Conservation (phyloP, 1,139 yeast species). For the Wickerhamiella infanticola region DNA sequence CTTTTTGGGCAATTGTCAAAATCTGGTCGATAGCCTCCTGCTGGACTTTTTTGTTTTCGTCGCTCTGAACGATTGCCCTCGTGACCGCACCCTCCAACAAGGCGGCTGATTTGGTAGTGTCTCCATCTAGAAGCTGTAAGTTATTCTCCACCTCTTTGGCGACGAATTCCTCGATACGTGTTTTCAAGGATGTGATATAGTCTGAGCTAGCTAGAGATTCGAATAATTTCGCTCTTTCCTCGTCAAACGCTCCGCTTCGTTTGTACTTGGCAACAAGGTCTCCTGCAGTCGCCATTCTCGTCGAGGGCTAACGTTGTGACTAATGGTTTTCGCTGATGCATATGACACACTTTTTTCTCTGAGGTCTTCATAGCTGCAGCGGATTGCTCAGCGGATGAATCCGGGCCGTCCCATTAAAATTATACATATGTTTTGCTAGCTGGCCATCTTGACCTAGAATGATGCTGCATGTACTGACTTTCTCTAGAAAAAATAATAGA, state of each 20-base stretch:
- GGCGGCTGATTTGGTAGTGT: slow-evolving; percentile 20
- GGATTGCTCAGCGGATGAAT: too few species aligned
- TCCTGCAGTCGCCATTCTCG: slow-evolving; percentile 31
- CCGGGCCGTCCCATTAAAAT: too few species aligned
- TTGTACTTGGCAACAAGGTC: slow-evolving; percentile 18
- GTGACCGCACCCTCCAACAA: slow-evolving; percentile 19
- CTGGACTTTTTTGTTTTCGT: not conserved
- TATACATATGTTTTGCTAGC: too few species aligned
- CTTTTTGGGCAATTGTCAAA: not conserved
- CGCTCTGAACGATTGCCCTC: slow-evolving; percentile 4
- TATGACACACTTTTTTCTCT: too few species aligned
- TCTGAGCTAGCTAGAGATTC: slow-evolving; percentile 18
- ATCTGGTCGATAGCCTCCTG: not conserved
- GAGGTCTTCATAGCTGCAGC: too few species aligned
- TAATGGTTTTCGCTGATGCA: too few species aligned
- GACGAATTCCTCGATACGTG: not conserved
- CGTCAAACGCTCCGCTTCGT: slow-evolving; percentile 21
- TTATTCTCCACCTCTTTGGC: not conserved
- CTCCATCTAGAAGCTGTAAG: slow-evolving; percentile 13
- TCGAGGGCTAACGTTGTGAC: too few species aligned
- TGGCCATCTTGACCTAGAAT: too few species aligned
- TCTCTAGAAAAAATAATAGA: too few species aligned
- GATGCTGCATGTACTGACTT: too few species aligned
- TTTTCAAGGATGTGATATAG: slow-evolving; percentile 8
- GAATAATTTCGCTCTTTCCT: slow-evolving; percentile 17